phyloP scores from a whole-genome alignment of 495 filamentous ascomycete genomes.

The Endocarpon pusillum region DNA sequence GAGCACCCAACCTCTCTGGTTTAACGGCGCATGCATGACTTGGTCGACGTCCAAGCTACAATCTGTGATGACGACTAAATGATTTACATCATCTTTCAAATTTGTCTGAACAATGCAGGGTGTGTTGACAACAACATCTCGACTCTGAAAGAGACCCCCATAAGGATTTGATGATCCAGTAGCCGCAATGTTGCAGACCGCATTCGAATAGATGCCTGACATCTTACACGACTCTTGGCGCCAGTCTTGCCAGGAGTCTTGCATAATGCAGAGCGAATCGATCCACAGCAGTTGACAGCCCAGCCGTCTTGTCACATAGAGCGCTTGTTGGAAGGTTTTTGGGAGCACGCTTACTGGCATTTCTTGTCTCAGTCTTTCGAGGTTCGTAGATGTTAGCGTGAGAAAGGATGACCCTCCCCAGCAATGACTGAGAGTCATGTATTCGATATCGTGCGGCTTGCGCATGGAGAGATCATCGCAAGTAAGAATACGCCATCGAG shows the following conservation, averaged over 20 bases:
- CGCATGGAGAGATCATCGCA: too few species aligned
- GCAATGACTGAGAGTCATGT: conserved; percentile 1
- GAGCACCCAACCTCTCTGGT: not conserved
- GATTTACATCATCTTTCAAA: not conserved
- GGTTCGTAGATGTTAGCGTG: not conserved
- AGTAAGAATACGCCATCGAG: not conserved
- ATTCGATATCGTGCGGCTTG: not conserved
- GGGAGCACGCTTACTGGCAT: not conserved
- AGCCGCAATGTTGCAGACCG: conserved; percentile 7
- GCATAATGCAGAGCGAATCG: conserved; percentile 17
- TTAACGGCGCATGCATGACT: not conserved
- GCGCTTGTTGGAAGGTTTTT: not conserved
- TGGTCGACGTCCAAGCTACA: not conserved
- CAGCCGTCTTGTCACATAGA: conserved; percentile 2
- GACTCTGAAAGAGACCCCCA: conserved; percentile 2
- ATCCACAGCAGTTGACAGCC: conserved; percentile 17
- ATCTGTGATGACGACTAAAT: not conserved
- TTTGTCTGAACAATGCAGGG: not conserved
- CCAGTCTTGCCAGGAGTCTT: conserved; percentile 8
- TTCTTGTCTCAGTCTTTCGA: not conserved
- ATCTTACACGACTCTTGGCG: conserved; percentile 5
- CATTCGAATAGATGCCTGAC: conserved; percentile 5
- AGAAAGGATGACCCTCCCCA: not conserved
- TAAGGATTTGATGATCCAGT: conserved; percentile 3
- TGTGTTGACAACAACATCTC: not conserved